phyloP scores from a whole-genome alignment of 2,329 filamentous ascomycete genomes.

The Sporothrix inflata region DNA sequence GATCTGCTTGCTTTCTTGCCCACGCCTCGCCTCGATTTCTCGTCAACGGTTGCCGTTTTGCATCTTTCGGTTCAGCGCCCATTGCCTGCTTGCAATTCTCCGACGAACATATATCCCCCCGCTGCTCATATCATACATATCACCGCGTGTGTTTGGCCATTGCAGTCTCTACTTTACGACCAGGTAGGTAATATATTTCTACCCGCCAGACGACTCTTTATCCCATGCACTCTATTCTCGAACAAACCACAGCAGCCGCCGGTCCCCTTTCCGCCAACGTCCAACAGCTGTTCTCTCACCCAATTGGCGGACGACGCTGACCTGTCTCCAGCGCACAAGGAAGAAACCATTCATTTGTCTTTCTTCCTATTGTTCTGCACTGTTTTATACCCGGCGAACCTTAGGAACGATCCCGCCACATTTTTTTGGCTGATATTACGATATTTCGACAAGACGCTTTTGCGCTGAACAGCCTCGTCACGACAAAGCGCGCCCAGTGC shows the following conservation, averaged over 20 bases:
- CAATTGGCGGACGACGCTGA: neutral
- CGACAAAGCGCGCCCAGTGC: neutral
- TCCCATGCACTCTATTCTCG: neutral
- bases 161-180: neutral
- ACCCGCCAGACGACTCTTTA: neutral
- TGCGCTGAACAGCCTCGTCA: neutral
- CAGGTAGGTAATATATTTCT: constrained; percentile 18
- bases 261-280: neutral
- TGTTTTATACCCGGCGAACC: neutral
- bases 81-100: neutral
- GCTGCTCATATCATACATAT: neutral
- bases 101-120: neutral
- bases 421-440: neutral
- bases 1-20: neutral
- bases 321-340: neutral
- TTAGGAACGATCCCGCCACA: neutral
- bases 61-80: neutral
- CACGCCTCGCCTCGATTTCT: neutral
- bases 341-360: constrained; percentile 28
- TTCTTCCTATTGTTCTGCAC: neutral
- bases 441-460: neutral
- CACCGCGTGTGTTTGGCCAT: neutral
- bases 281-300: neutral
- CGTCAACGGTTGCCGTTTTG: neutral
- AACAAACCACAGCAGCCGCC: neutral